These are phyloP conservation scores for Saccharum hybrid DNA, from an alignment of 202 grass and related monocot species.

Conservation along the genomic window DNA sequence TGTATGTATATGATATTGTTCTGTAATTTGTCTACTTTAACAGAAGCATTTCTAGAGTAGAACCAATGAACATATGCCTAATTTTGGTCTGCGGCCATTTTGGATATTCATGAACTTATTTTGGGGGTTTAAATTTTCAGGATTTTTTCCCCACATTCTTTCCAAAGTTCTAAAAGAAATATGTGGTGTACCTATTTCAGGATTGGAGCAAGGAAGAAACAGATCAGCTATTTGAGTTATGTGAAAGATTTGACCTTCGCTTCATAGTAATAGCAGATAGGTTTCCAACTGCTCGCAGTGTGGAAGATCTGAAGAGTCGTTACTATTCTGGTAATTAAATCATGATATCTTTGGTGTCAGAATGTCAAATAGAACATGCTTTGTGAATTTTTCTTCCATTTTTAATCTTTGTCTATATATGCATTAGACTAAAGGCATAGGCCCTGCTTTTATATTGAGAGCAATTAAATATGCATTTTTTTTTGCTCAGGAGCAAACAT, in stretches of 20 bases:
- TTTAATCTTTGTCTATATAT: slow-evolving; percentile 10
- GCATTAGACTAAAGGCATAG: background rate
- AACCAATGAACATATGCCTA: background rate
- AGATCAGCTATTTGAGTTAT: slow-evolving; percentile 85
- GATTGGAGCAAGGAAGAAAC: slow-evolving; percentile 97
- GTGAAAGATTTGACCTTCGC: slow-evolving; percentile 88
- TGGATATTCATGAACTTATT: background rate
- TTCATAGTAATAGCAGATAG: slow-evolving; percentile 93
- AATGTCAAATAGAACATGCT: background rate
- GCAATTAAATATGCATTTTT: slow-evolving; percentile 23
- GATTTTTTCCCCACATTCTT: background rate
- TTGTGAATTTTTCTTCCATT: slow-evolving; percentile 1
- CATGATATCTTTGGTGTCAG: slow-evolving; percentile 5
- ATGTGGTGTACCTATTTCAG: slow-evolving; percentile 59
- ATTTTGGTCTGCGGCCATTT: slow-evolving; percentile 11
- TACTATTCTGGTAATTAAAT: slow-evolving; percentile 81
- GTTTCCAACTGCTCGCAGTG: slow-evolving; percentile 71
- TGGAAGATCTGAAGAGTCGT: slow-evolving; percentile 94
- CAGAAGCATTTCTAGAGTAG: slow-evolving; percentile 31
- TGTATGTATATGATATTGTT: background rate
- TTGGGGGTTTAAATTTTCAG: slow-evolving; percentile 7
- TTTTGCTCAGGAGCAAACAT: slow-evolving; percentile 7
- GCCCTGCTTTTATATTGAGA: background rate
- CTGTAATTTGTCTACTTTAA: background rate
- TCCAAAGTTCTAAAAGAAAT: slow-evolving; percentile 33